phyloP scores from a whole-genome alignment of 371 early-diverging fungal genomes.

The Funneliformis caledonium region DNA sequence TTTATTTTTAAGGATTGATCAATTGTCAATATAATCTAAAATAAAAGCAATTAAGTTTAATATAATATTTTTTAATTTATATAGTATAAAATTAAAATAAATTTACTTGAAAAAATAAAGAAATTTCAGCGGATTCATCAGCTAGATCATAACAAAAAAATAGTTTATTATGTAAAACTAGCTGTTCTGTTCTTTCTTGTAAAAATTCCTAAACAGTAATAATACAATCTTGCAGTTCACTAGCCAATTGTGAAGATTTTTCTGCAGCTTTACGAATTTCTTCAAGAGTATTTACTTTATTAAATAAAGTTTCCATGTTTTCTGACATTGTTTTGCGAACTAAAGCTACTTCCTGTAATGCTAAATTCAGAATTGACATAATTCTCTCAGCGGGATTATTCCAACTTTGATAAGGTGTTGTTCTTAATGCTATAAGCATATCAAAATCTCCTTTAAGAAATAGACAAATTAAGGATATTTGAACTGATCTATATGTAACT shows the following conservation, averaged over 20 bases:
- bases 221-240: neutral
- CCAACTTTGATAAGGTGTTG: neutral
- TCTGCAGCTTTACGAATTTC: neutral
- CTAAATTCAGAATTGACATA: slow-evolving; percentile 12
- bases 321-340: neutral
- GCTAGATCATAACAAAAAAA: neutral
- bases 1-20: neutral
- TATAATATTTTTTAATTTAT: neutral
- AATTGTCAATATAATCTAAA: neutral
- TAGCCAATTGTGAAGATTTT: neutral
- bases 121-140: neutral
- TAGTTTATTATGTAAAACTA: slow-evolving; percentile 7
- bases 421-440: neutral
- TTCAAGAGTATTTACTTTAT: too few relatives aligned
- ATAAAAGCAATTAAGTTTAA: neutral
- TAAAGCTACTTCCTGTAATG: too few relatives aligned
- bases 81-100: neutral
- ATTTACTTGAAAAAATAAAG: neutral
- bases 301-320: neutral
- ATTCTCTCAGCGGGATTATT: neutral
- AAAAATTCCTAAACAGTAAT: neutral
- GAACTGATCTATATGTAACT: neutral
- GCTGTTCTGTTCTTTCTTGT: neutral
- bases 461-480: neutral
- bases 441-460: neutral